Conservation (phyloP, 1,284 basidiomycete species). For the Ganoderma lucidum region DNA sequence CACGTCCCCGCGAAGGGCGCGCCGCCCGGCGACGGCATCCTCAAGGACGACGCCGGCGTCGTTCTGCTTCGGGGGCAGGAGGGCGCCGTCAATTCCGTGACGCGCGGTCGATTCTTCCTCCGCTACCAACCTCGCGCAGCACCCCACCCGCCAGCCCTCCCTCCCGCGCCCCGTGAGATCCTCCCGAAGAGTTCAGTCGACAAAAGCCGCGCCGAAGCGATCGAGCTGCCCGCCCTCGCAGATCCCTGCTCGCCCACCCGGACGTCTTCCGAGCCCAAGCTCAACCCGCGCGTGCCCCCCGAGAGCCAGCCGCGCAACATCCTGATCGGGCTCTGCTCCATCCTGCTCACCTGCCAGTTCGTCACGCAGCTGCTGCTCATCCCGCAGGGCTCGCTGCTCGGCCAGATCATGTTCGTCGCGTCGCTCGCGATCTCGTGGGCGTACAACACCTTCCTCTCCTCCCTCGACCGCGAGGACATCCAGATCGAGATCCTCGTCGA, state of each 20-base stretch:
- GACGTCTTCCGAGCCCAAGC: not conserved
- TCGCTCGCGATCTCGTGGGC: conserved; percentile 30
- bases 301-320: conserved; percentile 6
- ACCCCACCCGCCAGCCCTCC: not conserved
- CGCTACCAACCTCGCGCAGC: not conserved
- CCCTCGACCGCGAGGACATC: conserved; percentile 31
- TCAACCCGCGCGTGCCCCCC: not conserved
- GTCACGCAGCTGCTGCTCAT: conserved; percentile 31
- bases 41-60: conserved; percentile 13
- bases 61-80: conserved; percentile 18
- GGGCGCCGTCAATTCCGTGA: conserved; percentile 19
- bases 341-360: conserved; percentile 32
- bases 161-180: not conserved
- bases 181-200: not conserved
- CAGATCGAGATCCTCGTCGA: conserved; percentile 29
- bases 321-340: conserved; percentile 23
- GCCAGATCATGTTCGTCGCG: conserved; percentile 33
- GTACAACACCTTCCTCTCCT: conserved; percentile 32
- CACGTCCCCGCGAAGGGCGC: conserved; percentile 6
- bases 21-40: conserved; percentile 15
- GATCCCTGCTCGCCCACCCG: not conserved
- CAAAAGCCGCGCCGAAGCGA: not conserved
- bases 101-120: conserved; percentile 18
- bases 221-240: not conserved
- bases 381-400: conserved; percentile 31